phyloP scores from a whole-genome alignment of 495 filamentous ascomycete genomes.

The Mytilinidion resinicola region DNA sequence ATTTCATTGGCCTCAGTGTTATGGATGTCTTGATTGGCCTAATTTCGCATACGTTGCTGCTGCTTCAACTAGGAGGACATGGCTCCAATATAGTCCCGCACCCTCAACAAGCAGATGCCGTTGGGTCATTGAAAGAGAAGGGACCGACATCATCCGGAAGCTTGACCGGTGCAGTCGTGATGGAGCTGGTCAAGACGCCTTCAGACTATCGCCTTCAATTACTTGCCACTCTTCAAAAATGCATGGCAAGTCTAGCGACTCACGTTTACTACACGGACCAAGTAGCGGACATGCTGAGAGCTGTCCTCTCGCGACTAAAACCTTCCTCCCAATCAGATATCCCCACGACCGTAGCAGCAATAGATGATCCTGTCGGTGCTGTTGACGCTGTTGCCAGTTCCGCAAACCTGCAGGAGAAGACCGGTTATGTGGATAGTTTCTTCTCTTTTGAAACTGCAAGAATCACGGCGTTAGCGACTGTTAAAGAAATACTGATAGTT shows the following conservation, averaged over 20 bases:
- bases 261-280: conserved; percentile 94
- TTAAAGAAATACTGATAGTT: conserved; percentile 72
- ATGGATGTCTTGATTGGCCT: conserved; percentile 85
- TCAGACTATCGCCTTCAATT: conserved; percentile 49
- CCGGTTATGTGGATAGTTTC: conserved; percentile 49
- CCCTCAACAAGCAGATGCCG: conserved; percentile 26
- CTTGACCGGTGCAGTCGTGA: conserved; percentile 13
- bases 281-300: conserved; percentile 80
- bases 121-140: conserved; percentile 2
- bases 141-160: conserved; percentile 7
- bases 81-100: conserved; percentile 38
- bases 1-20: conserved; percentile 86
- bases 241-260: conserved; percentile 78
- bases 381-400: conserved; percentile 38
- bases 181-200: conserved; percentile 34
- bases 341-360: conserved; percentile 33
- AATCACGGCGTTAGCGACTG: conserved; percentile 66
- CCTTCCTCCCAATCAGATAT: conserved; percentile 46
- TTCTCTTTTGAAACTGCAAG: conserved; percentile 71
- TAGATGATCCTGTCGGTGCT: conserved; percentile 36
- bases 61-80: conserved; percentile 58
- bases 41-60: conserved; percentile 66
- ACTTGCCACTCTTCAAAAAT: conserved; percentile 60
- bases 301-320: conserved; percentile 69
- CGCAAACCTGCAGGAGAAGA: conserved; percentile 39